A percentile compares a stretch with the other conserved stretches of the same genome.
Conservation (phyloP, 129 eudicot species). For the Escallonia rubra region DNA sequence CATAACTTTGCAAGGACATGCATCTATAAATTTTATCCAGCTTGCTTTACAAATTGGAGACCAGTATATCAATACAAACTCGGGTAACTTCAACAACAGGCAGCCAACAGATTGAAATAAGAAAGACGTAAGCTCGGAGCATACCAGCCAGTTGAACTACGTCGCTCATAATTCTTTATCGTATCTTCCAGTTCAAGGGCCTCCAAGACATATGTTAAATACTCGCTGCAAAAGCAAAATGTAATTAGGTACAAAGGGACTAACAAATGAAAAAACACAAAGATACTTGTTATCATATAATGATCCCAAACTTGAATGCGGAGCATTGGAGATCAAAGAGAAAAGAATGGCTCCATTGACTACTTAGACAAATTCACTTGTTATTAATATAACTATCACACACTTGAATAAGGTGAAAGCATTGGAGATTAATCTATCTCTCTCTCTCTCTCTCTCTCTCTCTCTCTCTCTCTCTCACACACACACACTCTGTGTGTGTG, state of each 20-base stretch:
- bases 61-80: neutral
- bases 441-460: no score
- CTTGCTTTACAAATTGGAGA: neutral
- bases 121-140: conserved; percentile 8
- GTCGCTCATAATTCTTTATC: conserved; percentile 70
- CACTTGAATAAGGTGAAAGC: no score
- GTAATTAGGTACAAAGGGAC: conserved; percentile 4
- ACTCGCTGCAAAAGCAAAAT: conserved; percentile 57
- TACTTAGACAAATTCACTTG: no score
- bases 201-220: conserved; percentile 75
- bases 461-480: no score
- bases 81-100: neutral
- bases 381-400: no score
- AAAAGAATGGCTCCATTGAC: neutral
- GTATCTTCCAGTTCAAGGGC: conserved; percentile 95
- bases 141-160: conserved; percentile 71
- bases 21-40: neutral
- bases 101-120: neutral
- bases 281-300: neutral
- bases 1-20: no score
- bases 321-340: neutral
- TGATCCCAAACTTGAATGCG: neutral
- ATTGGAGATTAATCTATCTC: no score
- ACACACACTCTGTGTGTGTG: no score
- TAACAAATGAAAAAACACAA: neutral